Base-by-base conservation (phyloP, 441 rosid species). In the Bruguiera hainesii region DNA sequence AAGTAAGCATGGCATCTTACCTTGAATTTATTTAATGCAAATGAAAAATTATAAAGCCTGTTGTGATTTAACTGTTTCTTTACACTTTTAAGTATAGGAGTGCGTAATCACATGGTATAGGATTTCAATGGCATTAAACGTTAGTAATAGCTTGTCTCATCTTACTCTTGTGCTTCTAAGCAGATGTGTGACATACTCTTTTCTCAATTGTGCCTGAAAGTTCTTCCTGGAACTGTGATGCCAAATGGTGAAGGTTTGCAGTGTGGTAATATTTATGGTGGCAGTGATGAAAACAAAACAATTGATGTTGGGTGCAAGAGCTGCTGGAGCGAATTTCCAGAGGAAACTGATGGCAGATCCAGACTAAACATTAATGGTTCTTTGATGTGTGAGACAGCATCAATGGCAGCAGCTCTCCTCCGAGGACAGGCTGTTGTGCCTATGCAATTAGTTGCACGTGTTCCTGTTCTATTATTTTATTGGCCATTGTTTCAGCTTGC, bases 401-500 rank as follows among this genome's bases (percentile, higher is more conserved):
- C 99, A 70, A 83, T 92, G 97, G 97, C 97, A 26, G 98, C 94
- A 18, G 85, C 88, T 76, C 91, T 96, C 76, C 97, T 96, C 35
- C 89, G 74, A 71, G 98, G 98, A 65, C 87, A 83, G 71, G 99
- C 99, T 52, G 82, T 85, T 69, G 96, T 89, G 63, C 99, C 99
- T 46, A 93, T 89, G 94, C 98, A 93, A 79, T 77, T 96, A 71
- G 92, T 96, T 83, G 91, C 97, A 6, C 96, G 97, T 63, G 93
- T 96, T 73, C 98, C 96, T 63, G 89, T 97, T 58, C 96, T 83
- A 60, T 84, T 96, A 74, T 96, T 96, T 73, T 85, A 88, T 78
- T 96, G 99, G 99, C 99, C 99, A 9, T 80, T 96, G 84, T 83
- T 96, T 81, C 99, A 93, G 78, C 94, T 96, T 48, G 99, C 97